Percentiles rank a stretch among this genome's conserved stretches.
Conservation (phyloP, 192 early-diverging fungal genomes). For the Dimargaris verticillata region DNA sequence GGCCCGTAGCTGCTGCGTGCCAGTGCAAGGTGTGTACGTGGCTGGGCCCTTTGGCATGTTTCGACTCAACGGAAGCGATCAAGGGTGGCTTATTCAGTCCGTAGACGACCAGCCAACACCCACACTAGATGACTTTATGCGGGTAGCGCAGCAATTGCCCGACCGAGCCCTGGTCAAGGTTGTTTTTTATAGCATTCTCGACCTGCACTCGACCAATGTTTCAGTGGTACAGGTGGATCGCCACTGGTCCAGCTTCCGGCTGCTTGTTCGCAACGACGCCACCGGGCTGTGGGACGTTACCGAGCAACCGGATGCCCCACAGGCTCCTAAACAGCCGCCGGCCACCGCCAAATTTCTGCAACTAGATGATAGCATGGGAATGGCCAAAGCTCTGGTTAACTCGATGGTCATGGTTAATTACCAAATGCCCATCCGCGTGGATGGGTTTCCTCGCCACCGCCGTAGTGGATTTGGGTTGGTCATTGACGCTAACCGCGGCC, state of each 20-base stretch:
- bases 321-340: slow-evolving; percentile 27
- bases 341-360: slow-evolving; percentile 54
- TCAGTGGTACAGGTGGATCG: slow-evolving; percentile 72
- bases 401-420: slow-evolving; percentile 68
- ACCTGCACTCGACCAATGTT: slow-evolving; percentile 64
- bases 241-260: slow-evolving; percentile 70
- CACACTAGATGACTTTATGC: slow-evolving; percentile 59
- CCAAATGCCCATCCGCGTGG: slow-evolving; percentile 62
- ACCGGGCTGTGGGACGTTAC: slow-evolving; percentile 71
- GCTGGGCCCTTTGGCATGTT: slow-evolving; percentile 47
- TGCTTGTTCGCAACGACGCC: slow-evolving; percentile 55
- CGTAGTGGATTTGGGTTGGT: slow-evolving; percentile 62
- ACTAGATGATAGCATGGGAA: slow-evolving; percentile 51
- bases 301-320: slow-evolving; percentile 43
- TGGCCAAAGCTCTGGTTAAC: slow-evolving; percentile 56
- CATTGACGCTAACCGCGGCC: slow-evolving; percentile 54
- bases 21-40: slow-evolving; percentile 67
- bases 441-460: slow-evolving; percentile 54
- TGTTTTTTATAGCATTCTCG: slow-evolving; percentile 57
- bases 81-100: slow-evolving; percentile 49
- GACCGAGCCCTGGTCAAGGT: slow-evolving; percentile 55
- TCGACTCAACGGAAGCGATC: slow-evolving; percentile 44
- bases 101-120: slow-evolving; percentile 58
- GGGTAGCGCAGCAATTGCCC: slow-evolving; percentile 48
- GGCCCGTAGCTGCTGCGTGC: slow-evolving; percentile 50